Evolutionary conservation across 352 stramenopile genomes (phyloP).

Genomic region (Pythium rishiriense): DNA sequence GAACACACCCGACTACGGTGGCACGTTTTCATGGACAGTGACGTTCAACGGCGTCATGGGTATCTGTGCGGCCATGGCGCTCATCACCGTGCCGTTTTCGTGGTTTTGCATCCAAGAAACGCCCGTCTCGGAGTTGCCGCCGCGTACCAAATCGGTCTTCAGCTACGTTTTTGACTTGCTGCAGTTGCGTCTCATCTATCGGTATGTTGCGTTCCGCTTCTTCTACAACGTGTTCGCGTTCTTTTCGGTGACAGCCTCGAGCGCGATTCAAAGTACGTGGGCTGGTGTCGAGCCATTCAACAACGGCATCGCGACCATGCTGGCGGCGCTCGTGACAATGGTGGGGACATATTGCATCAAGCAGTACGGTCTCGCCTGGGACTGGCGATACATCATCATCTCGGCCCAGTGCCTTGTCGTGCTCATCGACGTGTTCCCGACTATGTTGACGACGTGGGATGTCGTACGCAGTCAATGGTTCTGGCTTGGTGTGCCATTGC

Average conservation of each 20-base stretch:
- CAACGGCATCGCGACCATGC: conserved; percentile 47
- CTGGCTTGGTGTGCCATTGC: conserved; percentile 56
- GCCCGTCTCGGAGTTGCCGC: conserved; percentile 19
- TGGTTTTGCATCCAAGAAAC: conserved; percentile 61
- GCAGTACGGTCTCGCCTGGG: conserved; percentile 54
- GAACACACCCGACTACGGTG: conserved; percentile 57
- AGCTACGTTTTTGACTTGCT: conserved; percentile 50
- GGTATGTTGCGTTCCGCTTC: conserved; percentile 32
- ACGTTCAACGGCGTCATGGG: conserved; percentile 56
- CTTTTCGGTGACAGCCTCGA: conserved; percentile 51
- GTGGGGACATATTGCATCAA: conserved; percentile 43
- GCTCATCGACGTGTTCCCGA: conserved; percentile 44
- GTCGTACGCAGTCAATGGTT: conserved; percentile 73
- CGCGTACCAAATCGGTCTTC: conserved; percentile 25
- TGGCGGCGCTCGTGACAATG: conserved; percentile 41
- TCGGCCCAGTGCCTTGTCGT: conserved; percentile 44
- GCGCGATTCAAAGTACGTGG: conserved; percentile 51
- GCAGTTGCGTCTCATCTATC: conserved; percentile 44
- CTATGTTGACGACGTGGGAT: conserved; percentile 66
- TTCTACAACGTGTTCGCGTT: conserved; percentile 37
- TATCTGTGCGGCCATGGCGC: conserved; percentile 35
- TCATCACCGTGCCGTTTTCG: conserved; percentile 37
- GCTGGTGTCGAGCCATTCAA: conserved; percentile 62
- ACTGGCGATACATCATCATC: conserved; percentile 49
- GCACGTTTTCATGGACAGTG: conserved; percentile 48